Conservation (phyloP, 73 alveolate species). For the Stentor coeruleus region DNA sequence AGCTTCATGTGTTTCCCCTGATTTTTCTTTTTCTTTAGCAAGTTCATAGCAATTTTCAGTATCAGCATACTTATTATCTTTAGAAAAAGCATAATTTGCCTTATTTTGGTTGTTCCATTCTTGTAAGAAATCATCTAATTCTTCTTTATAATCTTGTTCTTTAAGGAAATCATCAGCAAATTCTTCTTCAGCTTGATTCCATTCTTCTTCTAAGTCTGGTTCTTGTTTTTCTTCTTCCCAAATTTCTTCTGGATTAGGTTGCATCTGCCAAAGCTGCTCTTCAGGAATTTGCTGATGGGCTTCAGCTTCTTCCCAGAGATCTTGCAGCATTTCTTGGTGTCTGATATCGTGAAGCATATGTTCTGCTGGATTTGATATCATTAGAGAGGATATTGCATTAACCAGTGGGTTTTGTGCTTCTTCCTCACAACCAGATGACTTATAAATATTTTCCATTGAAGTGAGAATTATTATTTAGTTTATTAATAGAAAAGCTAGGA, state of each 20-base stretch:
- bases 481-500: too few relatives aligned
- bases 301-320: not conserved
- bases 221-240: not conserved
- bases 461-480: too few relatives aligned
- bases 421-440: not conserved
- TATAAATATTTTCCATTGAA: too few relatives aligned
- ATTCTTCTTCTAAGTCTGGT: not conserved
- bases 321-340: not conserved
- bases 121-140: not conserved
- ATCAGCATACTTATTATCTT: constrained; percentile 42
- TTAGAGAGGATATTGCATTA: not conserved
- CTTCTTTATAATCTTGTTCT: not conserved
- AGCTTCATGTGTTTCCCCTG: constrained; percentile 58
- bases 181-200: not conserved
- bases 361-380: not conserved
- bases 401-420: not conserved
- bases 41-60: constrained; percentile 33
- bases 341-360: not conserved
- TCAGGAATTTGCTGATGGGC: not conserved
- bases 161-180: too few relatives aligned
- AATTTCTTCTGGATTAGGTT: not conserved
- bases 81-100: constrained; percentile 34
- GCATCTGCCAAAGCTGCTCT: not conserved
- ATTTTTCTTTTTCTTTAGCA: constrained; percentile 50
- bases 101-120: constrained; percentile 19